Evolutionary conservation across 352 stramenopile genomes (phyloP).

Genomic region (Pythium grandisporangium): DNA sequence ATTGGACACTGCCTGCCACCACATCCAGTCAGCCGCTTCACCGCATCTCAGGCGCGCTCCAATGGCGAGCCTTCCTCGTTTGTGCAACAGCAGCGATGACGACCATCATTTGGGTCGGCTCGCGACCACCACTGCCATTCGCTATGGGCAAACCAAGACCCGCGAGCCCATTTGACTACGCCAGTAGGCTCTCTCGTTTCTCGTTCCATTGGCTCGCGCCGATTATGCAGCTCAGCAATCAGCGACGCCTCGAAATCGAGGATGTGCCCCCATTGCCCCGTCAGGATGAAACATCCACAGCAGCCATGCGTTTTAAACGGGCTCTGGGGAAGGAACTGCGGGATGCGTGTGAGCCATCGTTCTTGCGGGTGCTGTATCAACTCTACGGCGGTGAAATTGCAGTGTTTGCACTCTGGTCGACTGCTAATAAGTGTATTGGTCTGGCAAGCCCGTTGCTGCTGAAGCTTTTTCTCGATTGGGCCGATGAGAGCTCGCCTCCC

Average conservation of each 20-base stretch:
- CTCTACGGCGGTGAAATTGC: constrained; percentile 59
- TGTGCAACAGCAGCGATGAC: too few species aligned
- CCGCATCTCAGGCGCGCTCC: too few species aligned
- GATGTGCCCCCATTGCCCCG: constrained; percentile 48
- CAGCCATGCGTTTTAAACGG: constrained; percentile 27
- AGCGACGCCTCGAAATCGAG: constrained; percentile 41
- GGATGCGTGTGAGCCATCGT: constrained; percentile 13
- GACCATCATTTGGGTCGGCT: too few species aligned
- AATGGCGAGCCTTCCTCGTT: too few species aligned
- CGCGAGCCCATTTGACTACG: constrained; percentile 29
- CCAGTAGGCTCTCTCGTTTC: constrained; percentile 44
- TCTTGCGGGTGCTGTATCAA: constrained; percentile 33
- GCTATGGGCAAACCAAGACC: neutral
- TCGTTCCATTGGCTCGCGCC: constrained; percentile 63
- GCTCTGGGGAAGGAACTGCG: constrained; percentile 30
- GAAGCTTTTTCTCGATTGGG: constrained; percentile 78
- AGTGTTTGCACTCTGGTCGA: constrained; percentile 58
- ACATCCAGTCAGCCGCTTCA: too few species aligned
- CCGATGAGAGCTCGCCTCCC: constrained; percentile 17
- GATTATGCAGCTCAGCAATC: constrained; percentile 38
- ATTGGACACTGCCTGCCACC: neutral
- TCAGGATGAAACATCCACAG: constrained; percentile 32
- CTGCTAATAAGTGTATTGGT: constrained; percentile 58
- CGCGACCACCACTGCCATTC: neutral
- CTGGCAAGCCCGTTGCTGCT: constrained; percentile 62